Conservation (phyloP, 371 early-diverging fungal genomes). For the Capniomyces stellatus region DNA sequence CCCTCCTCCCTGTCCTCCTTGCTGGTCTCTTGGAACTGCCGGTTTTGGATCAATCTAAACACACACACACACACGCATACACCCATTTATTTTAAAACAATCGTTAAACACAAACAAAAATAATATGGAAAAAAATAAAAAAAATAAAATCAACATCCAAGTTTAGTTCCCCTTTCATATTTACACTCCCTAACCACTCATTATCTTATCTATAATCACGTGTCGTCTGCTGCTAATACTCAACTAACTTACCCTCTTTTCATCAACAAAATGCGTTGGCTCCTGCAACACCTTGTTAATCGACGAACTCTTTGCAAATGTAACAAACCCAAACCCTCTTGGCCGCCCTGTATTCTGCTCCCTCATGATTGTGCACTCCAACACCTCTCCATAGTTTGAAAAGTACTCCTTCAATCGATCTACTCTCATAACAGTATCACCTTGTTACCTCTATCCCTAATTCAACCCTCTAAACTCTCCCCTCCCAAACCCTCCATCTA, state of each 20-base stretch:
- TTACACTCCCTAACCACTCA: neutral
- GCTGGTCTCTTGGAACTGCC: slow-evolving; percentile 55
- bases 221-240: too few relatives aligned
- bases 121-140: too few relatives aligned
- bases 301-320: slow-evolving; percentile 43
- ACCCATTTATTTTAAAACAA: neutral
- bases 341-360: slow-evolving; percentile 60
- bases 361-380: slow-evolving; percentile 66
- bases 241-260: slow-evolving; percentile 32
- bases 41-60: slow-evolving; percentile 62
- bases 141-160: too few relatives aligned
- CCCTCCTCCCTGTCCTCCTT: slow-evolving; percentile 5
- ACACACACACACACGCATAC: neutral
- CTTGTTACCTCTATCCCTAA: too few relatives aligned
- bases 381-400: slow-evolving; percentile 44
- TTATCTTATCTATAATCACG: neutral
- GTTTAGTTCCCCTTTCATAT: too few relatives aligned
- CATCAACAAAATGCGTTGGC: slow-evolving; percentile 56
- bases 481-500: too few relatives aligned
- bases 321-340: slow-evolving; percentile 81
- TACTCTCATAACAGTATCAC: too few relatives aligned
- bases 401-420: slow-evolving; percentile 63
- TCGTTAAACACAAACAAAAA: too few relatives aligned
- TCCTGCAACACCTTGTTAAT: slow-evolving; percentile 54
- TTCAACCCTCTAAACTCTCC: too few relatives aligned